These are phyloP conservation scores for Blastobotrys illinoisensis DNA, from an alignment of 1,139 yeast genomes.

Conservation along the genomic window DNA sequence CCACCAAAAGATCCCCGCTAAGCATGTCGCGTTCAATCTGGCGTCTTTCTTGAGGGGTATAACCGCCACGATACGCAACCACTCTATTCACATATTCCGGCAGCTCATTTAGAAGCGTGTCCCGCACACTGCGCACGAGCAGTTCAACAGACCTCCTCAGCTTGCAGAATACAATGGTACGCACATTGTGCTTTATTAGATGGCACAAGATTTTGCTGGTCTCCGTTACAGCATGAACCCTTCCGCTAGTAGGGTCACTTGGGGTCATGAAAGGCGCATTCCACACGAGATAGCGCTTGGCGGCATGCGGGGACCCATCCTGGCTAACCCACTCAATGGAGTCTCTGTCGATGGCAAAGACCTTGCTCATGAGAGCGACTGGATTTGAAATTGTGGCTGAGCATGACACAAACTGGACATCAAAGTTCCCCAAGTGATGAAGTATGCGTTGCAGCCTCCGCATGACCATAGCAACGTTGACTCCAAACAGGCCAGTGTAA, in stretches of 20 bases:
- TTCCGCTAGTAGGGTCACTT: conserved; percentile 49
- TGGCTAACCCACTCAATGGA: conserved; percentile 43
- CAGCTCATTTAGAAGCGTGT: conserved; percentile 38
- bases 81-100: conserved; percentile 47
- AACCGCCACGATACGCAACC: conserved; percentile 95
- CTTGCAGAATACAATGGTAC: conserved; percentile 86
- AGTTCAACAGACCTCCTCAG: conserved; percentile 82
- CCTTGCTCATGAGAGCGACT: conserved; percentile 55
- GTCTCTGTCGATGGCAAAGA: conserved; percentile 54
- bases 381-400: conserved; percentile 89
- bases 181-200: conserved; percentile 55
- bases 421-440: conserved; percentile 45
- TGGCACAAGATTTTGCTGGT: conserved; percentile 69
- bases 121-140: conserved; percentile 74
- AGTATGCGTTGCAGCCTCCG: conserved; percentile 66
- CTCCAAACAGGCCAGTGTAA: conserved; percentile 86
- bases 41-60: conserved; percentile 77
- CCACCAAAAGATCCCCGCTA: conserved; percentile 73
- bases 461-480: conserved; percentile 83
- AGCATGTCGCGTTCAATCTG: conserved; percentile 87
- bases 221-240: conserved; percentile 69
- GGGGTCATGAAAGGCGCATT: conserved; percentile 68
- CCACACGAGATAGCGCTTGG: conserved; percentile 73
- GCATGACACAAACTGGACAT: conserved; percentile 70
- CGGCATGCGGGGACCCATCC: conserved; percentile 89